These are phyloP conservation scores for Ganoderma lingzhi DNA, from an alignment of 1,284 basidiomycete genomes.

Conservation along the genomic window DNA sequence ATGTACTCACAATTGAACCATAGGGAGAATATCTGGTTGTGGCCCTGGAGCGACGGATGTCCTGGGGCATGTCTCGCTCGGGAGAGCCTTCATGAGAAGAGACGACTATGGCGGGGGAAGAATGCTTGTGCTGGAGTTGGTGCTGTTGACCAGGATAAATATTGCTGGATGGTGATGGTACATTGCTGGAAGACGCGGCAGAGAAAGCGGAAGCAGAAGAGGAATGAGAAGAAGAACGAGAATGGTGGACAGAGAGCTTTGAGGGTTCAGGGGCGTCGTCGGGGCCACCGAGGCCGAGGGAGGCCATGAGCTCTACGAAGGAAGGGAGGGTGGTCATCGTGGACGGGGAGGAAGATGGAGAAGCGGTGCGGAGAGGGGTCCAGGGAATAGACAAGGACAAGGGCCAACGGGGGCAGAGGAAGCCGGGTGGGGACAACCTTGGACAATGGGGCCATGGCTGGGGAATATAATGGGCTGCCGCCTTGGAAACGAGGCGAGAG, in stretches of 20 bases:
- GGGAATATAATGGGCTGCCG: conserved; percentile 40
- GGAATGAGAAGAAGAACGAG: conserved; percentile 50
- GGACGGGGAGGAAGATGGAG: conserved; percentile 34
- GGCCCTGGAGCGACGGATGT: conserved; percentile 39
- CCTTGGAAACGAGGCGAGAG: conserved; percentile 42
- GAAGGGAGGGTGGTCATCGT: conserved; percentile 78
- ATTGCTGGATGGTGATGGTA: conserved; percentile 34
- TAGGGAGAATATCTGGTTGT: conserved; percentile 70
- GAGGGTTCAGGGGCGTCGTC: conserved; percentile 39
- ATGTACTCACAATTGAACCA: conserved; percentile 57
- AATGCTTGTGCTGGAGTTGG: conserved; percentile 21
- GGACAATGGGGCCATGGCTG: conserved; percentile 31
- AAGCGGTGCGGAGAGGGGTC: not conserved
- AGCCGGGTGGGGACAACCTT: conserved; percentile 42
- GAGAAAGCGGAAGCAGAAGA: conserved; percentile 44
- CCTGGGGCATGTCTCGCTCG: conserved; percentile 36
- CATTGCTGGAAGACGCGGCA: conserved; percentile 37
- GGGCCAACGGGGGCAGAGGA: conserved; percentile 18
- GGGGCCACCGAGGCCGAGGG: conserved; percentile 70
- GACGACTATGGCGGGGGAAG: conserved; percentile 31
- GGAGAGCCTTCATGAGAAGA: conserved; percentile 30
- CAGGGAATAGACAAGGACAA: not conserved
- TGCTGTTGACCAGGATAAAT: conserved; percentile 25
- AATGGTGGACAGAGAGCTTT: conserved; percentile 35
- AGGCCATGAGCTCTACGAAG: conserved; percentile 84